Conservation (phyloP, 163 green algal species). For the Chloromonas sp. region DNA sequence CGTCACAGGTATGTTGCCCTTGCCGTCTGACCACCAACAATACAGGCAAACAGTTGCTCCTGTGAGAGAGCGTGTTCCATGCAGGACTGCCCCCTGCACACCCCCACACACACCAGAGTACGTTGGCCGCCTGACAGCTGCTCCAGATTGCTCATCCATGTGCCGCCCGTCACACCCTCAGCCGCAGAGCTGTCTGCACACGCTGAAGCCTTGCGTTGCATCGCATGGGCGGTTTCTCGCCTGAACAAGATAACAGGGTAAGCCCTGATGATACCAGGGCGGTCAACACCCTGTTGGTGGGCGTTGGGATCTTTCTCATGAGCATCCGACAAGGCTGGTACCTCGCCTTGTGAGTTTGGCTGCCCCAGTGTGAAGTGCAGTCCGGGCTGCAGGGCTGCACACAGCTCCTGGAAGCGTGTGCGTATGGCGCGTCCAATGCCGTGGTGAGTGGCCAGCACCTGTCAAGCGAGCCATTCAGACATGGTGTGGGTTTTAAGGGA, state of each 20-base stretch:
- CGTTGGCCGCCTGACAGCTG: constrained; percentile 38
- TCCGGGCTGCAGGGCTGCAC: background rate
- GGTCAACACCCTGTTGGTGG: background rate
- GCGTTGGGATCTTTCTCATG: background rate
- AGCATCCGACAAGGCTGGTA: background rate
- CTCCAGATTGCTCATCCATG: constrained; percentile 8
- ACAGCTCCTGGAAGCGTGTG: background rate
- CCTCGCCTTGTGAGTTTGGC: background rate
- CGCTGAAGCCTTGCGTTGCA: no score
- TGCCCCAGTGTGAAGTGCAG: background rate
- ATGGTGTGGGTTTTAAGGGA: no score
- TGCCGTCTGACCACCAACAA: no score
- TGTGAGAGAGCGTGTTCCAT: no score
- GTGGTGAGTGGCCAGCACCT: background rate
- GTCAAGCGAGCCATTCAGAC: background rate
- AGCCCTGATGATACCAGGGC: background rate
- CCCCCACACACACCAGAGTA: constrained; percentile 15
- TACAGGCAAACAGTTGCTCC: no score
- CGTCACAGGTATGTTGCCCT: no score
- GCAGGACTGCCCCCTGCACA: no score
- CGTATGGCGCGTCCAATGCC: background rate
- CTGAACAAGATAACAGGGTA: background rate
- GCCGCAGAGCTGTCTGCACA: background rate
- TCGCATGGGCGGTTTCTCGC: no score
- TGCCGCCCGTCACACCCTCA: background rate